These are phyloP conservation scores for Hansenula sp. DNA, from an alignment of 1,139 yeast genomes.

Conservation along the genomic window DNA sequence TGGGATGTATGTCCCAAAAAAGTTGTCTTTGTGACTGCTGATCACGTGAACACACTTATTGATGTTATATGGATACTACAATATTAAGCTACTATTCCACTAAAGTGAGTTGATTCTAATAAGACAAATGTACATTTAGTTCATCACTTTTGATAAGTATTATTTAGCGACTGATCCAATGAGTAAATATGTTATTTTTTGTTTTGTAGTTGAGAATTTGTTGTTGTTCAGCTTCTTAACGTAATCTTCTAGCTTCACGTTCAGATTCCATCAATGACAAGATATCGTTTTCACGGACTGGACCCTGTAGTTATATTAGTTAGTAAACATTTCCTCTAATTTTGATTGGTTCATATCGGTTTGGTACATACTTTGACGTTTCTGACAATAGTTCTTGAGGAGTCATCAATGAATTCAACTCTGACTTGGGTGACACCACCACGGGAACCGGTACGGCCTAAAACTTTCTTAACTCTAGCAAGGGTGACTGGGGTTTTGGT, in stretches of 20 bases:
- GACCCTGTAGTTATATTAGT: conserved; percentile 49
- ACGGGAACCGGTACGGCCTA: conserved; percentile 99
- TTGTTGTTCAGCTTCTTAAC: conserved; percentile 31
- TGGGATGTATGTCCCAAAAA: neutral
- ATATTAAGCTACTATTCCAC: neutral
- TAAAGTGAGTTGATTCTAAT: conserved; percentile 1
- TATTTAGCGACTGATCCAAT: conserved; percentile 2
- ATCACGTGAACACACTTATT: neutral
- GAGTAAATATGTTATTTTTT: conserved; percentile 1
- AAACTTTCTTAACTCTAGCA: conserved; percentile 98
- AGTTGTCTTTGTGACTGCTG: conserved; percentile 5
- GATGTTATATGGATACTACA: neutral
- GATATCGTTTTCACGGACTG: conserved; percentile 98
- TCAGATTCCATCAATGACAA: conserved; percentile 99
- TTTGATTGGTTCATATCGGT: neutral
- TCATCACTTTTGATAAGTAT: conserved; percentile 15
- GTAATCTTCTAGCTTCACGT: conserved; percentile 85
- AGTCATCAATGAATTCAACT: conserved; percentile 98
- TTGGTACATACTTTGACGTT: conserved; percentile 60
- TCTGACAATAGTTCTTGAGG: conserved; percentile 98
- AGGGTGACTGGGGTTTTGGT: conserved; percentile 95
- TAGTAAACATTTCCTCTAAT: conserved; percentile 1
- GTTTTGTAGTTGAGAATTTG: conserved; percentile 9
- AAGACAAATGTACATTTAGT: conserved; percentile 23
- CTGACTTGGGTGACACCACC: conserved; percentile 99